Conservation (phyloP, 2,329 filamentous ascomycete species). For the Monosporascus sp. region DNA sequence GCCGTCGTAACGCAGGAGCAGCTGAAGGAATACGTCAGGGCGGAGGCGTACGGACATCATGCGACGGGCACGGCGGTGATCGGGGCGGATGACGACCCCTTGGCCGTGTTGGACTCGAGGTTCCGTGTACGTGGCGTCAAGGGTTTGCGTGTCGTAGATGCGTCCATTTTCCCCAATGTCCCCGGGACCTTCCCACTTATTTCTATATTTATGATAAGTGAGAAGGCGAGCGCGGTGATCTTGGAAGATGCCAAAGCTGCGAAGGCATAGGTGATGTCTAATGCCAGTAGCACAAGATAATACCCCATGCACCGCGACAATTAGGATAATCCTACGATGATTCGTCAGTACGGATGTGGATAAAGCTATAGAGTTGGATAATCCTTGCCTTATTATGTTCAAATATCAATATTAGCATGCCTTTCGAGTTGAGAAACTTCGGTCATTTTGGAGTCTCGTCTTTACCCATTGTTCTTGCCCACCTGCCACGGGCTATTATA, state of each 20-base stretch:
- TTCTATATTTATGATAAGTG: constrained; percentile 5
- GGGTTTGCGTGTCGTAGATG: background rate
- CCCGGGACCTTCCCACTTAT: constrained; percentile 5
- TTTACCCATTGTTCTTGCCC: too few species aligned
- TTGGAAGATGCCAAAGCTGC: background rate
- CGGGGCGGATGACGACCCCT: background rate
- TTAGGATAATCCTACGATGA: too few species aligned
- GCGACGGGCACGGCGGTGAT: constrained; percentile 16
- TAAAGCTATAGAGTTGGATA: too few species aligned
- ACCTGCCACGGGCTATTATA: too few species aligned
- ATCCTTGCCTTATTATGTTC: too few species aligned
- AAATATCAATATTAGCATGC: too few species aligned
- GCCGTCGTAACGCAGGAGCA: constrained; percentile 14
- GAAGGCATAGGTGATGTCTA: background rate
- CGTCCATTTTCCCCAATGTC: background rate
- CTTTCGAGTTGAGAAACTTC: too few species aligned
- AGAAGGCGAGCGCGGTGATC: constrained; percentile 3
- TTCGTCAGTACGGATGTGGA: too few species aligned
- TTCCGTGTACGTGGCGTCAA: background rate
- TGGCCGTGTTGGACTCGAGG: background rate
- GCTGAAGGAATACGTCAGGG: constrained; percentile 18
- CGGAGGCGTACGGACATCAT: constrained; percentile 24
- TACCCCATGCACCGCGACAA: too few species aligned
- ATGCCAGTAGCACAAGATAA: too few species aligned
- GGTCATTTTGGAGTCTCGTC: too few species aligned